Evolutionary conservation across 495 filamentous ascomycete genomes (phyloP), one percentile per base, ranked within the genome.

Genomic region (Penicillium subrubescens): DNA sequence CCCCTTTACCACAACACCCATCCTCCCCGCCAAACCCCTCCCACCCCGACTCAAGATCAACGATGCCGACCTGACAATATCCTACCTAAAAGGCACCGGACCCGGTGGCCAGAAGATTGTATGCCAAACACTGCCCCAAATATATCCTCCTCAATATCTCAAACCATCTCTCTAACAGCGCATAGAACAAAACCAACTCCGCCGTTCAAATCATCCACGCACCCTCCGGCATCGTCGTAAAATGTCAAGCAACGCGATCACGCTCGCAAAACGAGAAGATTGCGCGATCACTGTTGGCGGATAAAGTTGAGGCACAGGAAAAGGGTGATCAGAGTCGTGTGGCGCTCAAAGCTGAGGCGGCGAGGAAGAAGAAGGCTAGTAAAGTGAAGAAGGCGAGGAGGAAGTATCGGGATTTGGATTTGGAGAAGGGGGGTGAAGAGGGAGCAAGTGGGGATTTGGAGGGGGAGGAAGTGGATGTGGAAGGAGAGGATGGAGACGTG

Each of bases 101-200:
- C 95, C 95, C 2, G 95, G 95, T 52, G 95, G 95, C 0, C 95
- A 99, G 76, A 98, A 98, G 76, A 98, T 97, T 77, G 73, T 84
- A 68, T 14, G 74, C 29, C 37, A 41, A 5, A 17, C 12, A 12
- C 10, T 15, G 3, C 37, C 37, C 12, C 37, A 15, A 8, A 10
- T 11, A 8, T 5, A 17, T 41, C 4, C 37, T 14, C 12, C 11
- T 31, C 59, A 33, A 53, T 61, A 33, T 44, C 57, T 8, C 41
- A 53, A 27, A 33, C 31, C 8, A 2, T 8, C 31, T 7, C 31
- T n/a, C 23, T 39, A 39, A 43, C 56, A 33, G 5, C 34, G 12
- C 12, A 5, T 12, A 94, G 91, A 99, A 99, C 80, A 99, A 99
- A 89, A 98, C 95, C 25, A 89, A 88, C 66, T 97, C 92, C 10